These are phyloP conservation scores for Corymbia calophylla DNA, from an alignment of 441 rosid species.

Conservation along the genomic window DNA sequence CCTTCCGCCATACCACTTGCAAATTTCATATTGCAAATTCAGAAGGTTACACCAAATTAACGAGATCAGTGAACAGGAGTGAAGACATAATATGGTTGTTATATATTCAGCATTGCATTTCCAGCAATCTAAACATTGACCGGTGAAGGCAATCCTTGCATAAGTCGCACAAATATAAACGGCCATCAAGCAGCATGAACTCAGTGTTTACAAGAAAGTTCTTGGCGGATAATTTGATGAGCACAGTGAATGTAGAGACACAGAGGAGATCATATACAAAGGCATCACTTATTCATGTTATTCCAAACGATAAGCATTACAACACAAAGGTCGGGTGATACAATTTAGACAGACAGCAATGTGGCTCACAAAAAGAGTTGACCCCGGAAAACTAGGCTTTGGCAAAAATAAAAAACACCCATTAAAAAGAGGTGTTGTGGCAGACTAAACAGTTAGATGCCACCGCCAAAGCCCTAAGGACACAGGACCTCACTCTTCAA, in stretches of 20 bases:
- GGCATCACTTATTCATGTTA: background rate
- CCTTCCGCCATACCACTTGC: background rate
- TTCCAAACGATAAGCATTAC: background rate
- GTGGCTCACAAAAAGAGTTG: background rate
- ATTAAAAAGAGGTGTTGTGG: background rate
- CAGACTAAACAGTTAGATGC: background rate
- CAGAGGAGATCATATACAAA: background rate
- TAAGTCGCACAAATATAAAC: background rate
- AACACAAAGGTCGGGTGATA: background rate
- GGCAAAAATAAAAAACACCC: background rate
- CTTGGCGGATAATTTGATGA: background rate
- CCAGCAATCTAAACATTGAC: background rate
- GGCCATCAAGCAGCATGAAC: background rate
- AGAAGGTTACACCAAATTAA: background rate
- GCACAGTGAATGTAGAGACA: background rate
- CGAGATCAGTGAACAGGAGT: background rate
- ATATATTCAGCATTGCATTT: background rate
- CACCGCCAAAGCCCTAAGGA: conserved; percentile 1
- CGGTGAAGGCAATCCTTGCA: background rate
- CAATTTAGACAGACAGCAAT: background rate
- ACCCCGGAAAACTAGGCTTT: background rate
- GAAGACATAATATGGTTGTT: background rate
- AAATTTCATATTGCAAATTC: background rate
- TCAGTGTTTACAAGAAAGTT: background rate
- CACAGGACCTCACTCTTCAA: background rate